Base-by-base conservation (phyloP, 1,284 basidiomycete genomes). In the Cryptococcus sp. region DNA sequence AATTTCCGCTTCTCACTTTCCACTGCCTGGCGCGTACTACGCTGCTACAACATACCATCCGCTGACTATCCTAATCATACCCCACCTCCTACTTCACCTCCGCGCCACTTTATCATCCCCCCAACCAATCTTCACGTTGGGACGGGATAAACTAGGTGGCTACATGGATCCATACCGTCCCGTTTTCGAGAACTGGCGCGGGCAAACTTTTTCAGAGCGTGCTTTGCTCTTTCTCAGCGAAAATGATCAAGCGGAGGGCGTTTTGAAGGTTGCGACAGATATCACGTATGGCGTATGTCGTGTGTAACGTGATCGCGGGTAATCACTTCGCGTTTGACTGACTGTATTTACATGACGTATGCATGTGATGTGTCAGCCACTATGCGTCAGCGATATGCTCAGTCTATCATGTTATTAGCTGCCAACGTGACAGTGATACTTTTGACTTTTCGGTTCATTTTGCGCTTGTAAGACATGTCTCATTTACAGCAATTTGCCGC, bases 121-220 rank as follows among this genome's bases (percentile, higher is more conserved):
- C 65, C 71, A 67, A 66, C 60, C 50, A 15, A 16, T 20, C 19
- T 45, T 43, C 61, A 70, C 64, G 63, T 68, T 66, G 61, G 62
- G 47, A 38, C 11, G 61, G 57, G 72, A 67, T 75, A 75, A 75
- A 75, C 70, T 70, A 73, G 63, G 67, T 69, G 72, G 72, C 72
- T 49, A 72, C 8, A 72, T 47, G 42, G 54, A 65, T 52, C 53
- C 57, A 35, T 39, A 23, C 47, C 39, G 45, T 35, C 51, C 42
- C 52, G 19, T 47, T 48, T 52, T 60, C 53, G 58, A 57, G 58
- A 57, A 58, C 46, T 35, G n/a, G 39, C 54, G 55, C 61, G 62
- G 48, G 50, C 43, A 47, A 41, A 46, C 39, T 30, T 48, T 58
- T 58, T 50, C 61, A 62, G 61, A 62, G 57, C 53, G 61, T 58